These are phyloP conservation scores for Haplographium delicatum DNA, from an alignment of 495 filamentous ascomycete genomes.

Conservation along the genomic window DNA sequence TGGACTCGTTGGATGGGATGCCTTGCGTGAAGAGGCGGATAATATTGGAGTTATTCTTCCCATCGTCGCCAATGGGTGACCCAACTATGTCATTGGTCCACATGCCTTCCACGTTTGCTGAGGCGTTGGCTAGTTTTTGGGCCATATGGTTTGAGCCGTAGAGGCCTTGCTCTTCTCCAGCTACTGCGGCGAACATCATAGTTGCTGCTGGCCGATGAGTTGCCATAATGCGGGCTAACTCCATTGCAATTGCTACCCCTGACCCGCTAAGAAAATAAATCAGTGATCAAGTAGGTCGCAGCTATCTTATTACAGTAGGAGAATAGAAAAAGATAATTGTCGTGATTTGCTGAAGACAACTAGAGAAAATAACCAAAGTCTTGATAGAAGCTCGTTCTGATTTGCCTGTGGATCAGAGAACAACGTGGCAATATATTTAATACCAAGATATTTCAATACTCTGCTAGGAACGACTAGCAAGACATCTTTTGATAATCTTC, in stretches of 20 bases:
- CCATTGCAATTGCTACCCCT: constrained; percentile 34
- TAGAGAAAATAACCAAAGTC: no score
- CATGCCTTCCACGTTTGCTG: constrained; percentile 43
- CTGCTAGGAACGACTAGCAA: constrained; percentile 27
- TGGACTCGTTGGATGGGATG: constrained; percentile 29
- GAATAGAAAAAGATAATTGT: no score
- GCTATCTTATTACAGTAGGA: no score
- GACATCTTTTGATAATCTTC: no score
- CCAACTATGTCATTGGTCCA: constrained; percentile 29
- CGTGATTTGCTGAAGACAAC: no score
- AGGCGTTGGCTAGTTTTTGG: constrained; percentile 39
- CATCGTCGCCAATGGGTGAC: constrained; percentile 33
- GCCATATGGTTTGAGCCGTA: constrained; percentile 44
- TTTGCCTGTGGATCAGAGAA: no score
- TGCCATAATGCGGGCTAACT: constrained; percentile 44
- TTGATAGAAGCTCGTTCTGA: no score
- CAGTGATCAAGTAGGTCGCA: no score
- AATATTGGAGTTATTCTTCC: constrained; percentile 36
- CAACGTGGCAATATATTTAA: no score
- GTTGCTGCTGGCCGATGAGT: constrained; percentile 38
- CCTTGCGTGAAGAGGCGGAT: constrained; percentile 47
- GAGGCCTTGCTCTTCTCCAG: constrained; percentile 49
- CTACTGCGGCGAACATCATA: constrained; percentile 46
- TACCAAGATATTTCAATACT: no score
- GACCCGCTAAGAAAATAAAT: background rate